These are phyloP conservation scores for Hymenoscyphus infarciens DNA, from an alignment of 2,329 filamentous ascomycete genomes.

Conservation along the genomic window DNA sequence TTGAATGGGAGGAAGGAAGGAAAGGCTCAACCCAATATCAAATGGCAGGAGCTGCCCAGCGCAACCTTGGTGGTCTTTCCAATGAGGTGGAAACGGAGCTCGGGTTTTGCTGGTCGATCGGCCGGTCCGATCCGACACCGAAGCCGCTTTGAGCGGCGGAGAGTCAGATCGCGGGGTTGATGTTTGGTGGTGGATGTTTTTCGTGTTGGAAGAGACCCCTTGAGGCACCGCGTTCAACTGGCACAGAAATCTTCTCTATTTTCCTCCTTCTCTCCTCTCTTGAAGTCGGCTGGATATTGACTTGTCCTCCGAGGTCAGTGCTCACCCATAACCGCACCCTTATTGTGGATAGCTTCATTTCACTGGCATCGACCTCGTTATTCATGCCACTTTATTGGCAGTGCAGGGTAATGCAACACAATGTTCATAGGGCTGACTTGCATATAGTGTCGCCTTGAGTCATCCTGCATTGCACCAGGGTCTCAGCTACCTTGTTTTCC, in stretches of 20 bases:
- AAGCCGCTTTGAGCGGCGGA: neutral
- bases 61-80: neutral
- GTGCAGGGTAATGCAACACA: neutral
- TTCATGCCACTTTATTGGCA: neutral
- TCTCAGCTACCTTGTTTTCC: conserved; percentile 14
- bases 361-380: neutral
- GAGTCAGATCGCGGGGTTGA: neutral
- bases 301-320: neutral
- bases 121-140: neutral
- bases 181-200: too few species aligned
- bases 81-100: neutral
- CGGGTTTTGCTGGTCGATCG: neutral
- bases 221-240: neutral
- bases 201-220: neutral
- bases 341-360: neutral
- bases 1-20: neutral
- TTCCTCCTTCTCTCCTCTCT: neutral
- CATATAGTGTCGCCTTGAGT: conserved; percentile 6
- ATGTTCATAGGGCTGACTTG: neutral
- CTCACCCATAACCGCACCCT: too few species aligned
- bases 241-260: neutral
- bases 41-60: neutral
- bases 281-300: neutral
- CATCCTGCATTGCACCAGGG: conserved; percentile 21
- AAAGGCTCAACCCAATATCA: neutral